These are phyloP conservation scores for Sclerospora graminicola DNA, from an alignment of 352 stramenopile genomes.

Conservation along the genomic window DNA sequence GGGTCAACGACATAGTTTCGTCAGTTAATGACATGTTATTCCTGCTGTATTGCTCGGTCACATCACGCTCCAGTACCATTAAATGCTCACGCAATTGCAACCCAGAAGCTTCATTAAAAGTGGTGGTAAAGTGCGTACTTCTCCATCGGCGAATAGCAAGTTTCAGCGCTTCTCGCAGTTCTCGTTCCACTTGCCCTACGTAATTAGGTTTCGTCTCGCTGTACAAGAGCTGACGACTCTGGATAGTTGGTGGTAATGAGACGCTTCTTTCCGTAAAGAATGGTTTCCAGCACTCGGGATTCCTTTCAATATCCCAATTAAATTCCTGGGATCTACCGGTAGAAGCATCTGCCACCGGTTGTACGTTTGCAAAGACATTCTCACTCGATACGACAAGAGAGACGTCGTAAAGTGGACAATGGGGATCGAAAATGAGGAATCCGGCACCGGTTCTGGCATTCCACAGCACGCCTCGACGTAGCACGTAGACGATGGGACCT, in stretches of 20 bases:
- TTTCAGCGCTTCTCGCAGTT: slow-evolving; percentile 80
- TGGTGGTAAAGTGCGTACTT: slow-evolving; percentile 66
- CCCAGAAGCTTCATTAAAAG: slow-evolving; percentile 80
- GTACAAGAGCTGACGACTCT: slow-evolving; percentile 54
- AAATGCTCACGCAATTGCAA: slow-evolving; percentile 71
- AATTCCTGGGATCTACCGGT: slow-evolving; percentile 37
- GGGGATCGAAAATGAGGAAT: slow-evolving; percentile 63
- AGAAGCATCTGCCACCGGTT: slow-evolving; percentile 23
- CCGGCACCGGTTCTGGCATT: slow-evolving; percentile 79
- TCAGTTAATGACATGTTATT: background rate
- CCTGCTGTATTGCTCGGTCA: slow-evolving; percentile 4
- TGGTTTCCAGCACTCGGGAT: slow-evolving; percentile 77
- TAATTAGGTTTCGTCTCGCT: slow-evolving; percentile 37
- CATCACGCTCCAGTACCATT: slow-evolving; percentile 49
- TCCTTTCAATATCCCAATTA: slow-evolving; percentile 75
- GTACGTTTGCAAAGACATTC: slow-evolving; percentile 88
- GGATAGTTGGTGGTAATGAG: slow-evolving; percentile 21
- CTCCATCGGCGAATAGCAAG: slow-evolving; percentile 84
- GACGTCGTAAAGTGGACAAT: slow-evolving; percentile 81
- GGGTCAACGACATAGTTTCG: slow-evolving; percentile 3
- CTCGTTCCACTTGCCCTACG: slow-evolving; percentile 57
- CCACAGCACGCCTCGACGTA: slow-evolving; percentile 69
- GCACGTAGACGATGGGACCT: slow-evolving; percentile 83
- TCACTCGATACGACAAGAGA: slow-evolving; percentile 77
- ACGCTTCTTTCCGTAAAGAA: slow-evolving; percentile 45